phyloP scores from a whole-genome alignment of 768 basidiomycete species.

The Leccinum imitatum region DNA sequence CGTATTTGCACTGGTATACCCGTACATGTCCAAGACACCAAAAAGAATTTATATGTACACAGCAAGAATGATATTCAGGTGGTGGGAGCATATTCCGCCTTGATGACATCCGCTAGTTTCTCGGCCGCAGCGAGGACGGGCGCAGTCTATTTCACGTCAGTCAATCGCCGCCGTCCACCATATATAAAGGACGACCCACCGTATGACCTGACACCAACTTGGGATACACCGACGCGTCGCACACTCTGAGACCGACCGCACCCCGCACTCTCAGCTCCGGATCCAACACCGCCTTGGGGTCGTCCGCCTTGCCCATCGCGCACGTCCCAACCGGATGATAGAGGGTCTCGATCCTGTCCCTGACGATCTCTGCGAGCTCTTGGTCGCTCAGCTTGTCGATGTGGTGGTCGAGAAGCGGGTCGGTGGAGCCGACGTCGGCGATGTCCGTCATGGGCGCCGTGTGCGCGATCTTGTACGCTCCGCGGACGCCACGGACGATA shows the following conservation, averaged over 20 bases:
- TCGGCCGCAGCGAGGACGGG: constrained; percentile 35
- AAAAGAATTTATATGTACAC: neutral
- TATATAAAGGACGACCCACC: constrained; percentile 21
- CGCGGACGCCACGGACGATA: constrained; percentile 41
- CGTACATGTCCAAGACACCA: neutral
- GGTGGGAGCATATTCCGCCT: constrained; percentile 19
- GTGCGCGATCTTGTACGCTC: constrained; percentile 37
- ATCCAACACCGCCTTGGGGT: constrained; percentile 44
- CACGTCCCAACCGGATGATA: constrained; percentile 45
- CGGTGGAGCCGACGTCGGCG: constrained; percentile 31
- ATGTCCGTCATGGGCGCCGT: constrained; percentile 39
- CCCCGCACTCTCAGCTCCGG: constrained; percentile 44
- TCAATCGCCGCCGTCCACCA: neutral
- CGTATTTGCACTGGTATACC: neutral
- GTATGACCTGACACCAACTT: constrained; percentile 45
- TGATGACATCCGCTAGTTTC: constrained; percentile 35
- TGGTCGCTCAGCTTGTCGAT: constrained; percentile 34
- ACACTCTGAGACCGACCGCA: constrained; percentile 41
- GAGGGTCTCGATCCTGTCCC: constrained; percentile 38
- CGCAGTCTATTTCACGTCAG: constrained; percentile 20
- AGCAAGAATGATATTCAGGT: neutral
- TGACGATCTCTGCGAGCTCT: constrained; percentile 36
- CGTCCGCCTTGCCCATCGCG: constrained; percentile 38
- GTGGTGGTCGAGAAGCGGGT: constrained; percentile 39
- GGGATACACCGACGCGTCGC: constrained; percentile 47